Percentiles rank a stretch among this genome's conserved stretches.
Conservation (phyloP, 2,329 filamentous ascomycete species). For the Aspergillus sp. region DNA sequence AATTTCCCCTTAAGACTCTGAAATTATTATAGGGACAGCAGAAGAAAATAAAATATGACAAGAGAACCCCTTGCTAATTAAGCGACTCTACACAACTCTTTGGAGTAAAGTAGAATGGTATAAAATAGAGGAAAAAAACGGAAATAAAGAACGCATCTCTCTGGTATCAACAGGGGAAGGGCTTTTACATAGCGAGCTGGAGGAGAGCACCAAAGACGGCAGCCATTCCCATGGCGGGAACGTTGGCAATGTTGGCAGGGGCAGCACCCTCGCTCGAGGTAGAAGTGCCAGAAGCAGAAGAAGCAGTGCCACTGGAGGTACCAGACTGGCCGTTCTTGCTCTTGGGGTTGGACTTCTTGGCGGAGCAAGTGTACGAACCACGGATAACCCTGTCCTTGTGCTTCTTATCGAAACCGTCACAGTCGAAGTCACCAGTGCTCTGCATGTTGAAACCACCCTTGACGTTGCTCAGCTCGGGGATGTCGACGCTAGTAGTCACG, state of each 20-base stretch:
- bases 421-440: constrained; percentile 57
- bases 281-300: constrained; percentile 17
- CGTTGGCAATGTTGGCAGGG: constrained; percentile 27
- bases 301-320: constrained; percentile 17
- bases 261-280: constrained; percentile 33
- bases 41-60: constrained; percentile 21
- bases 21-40: constrained; percentile 38
- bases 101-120: constrained; percentile 5
- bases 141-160: constrained; percentile 13
- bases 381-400: constrained; percentile 37
- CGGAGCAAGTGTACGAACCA: constrained; percentile 42
- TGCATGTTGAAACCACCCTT: constrained; percentile 65
- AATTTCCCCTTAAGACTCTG: constrained; percentile 27
- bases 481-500: constrained; percentile 51
- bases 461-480: constrained; percentile 62
- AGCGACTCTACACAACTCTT: constrained; percentile 31
- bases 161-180: constrained; percentile 18
- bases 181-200: constrained; percentile 42
- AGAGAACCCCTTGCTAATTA: constrained; percentile 28
- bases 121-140: constrained; percentile 23
- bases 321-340: constrained; percentile 25
- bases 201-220: constrained; percentile 40
- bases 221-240: constrained; percentile 36
- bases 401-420: constrained; percentile 49
- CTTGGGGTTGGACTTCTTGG: constrained; percentile 29